Evolutionary conservation across 2,329 filamentous ascomycete species (phyloP), one percentile per base, ranked within the genome.

Genomic region (Dothideomycetes sp.): DNA sequence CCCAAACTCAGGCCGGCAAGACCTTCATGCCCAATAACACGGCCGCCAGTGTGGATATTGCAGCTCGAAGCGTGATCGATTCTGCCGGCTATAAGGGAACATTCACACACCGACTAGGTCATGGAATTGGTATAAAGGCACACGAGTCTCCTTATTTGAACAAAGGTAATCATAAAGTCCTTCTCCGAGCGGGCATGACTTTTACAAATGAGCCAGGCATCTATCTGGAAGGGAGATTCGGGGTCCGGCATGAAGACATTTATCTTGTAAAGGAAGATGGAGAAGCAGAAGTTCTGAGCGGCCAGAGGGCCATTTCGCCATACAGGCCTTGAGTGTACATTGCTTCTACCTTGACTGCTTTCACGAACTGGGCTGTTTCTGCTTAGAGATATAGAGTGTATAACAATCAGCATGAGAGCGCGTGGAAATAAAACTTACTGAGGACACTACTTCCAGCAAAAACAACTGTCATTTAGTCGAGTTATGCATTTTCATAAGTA

Each of bases 111-210:
- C 67, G 76, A 1, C 61, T 80, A 1, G 76, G 76, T 1, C 77
- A 81, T 49, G 72, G 76, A 1, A 78, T 81, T 33, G 77, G 76
- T 0, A 78, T 81, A 52, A 22, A 5, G 42, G 76, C 76, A 1
- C 76, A 80, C 47, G 76, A 80, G 52, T 75, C 72, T 20, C 76
- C 76, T 0, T 80, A 80, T 48, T 58, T 80, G 22, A 78, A 80
- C 53, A 75, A 78, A 50, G 77, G 73, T 43, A 80, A 80, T 49
- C 61, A 59, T 2, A 57, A 53, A 2, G 60, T 63, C 0, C 50
- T 60, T 1, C 58, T 80, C 4, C 61, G 63, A 32, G 60, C 71
- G 0, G 76, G 76, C 0, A 80, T 80, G 76, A 67, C 69, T 0
- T 80, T 80, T 45, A 80, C 77, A 0, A 70, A 71, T 8, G 77